Percentiles rank a stretch among this genome's conserved stretches.
Evolutionary conservation across 306 rosid species (phyloP).

Genomic region (Cicer chorassanicum): DNA sequence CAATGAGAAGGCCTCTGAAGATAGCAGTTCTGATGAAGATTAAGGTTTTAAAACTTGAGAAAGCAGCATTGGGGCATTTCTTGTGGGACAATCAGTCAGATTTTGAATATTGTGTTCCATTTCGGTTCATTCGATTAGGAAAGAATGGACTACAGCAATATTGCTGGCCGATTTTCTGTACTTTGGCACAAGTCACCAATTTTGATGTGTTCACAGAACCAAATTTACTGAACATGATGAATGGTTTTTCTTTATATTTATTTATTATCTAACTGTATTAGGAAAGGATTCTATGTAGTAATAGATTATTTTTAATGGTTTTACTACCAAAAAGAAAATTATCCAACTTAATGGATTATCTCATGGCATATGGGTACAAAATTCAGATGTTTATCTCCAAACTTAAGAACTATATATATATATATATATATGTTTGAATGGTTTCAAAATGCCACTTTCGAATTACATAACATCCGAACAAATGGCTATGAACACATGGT

Average conservation of each 20-base stretch:
- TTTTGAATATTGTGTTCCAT: constrained; percentile 16
- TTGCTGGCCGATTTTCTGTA: not conserved
- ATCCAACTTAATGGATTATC: not conserved
- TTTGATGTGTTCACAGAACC: not conserved
- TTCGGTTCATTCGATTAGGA: not conserved
- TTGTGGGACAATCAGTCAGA: constrained; percentile 12
- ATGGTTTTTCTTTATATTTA: not conserved
- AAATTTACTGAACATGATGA: constrained; percentile 20
- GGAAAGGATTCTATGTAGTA: not conserved
- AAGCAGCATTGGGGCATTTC: constrained; percentile 12
- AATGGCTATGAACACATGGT: no score
- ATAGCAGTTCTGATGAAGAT: constrained; percentile 56
- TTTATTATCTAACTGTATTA: not conserved
- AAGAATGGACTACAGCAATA: not conserved
- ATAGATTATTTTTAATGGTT: not conserved
- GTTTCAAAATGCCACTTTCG: no score
- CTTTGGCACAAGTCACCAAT: not conserved
- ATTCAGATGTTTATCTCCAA: no score
- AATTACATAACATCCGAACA: no score
- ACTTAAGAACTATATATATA: no score
- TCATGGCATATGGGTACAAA: no score
- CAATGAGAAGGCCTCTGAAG: constrained; percentile 57
- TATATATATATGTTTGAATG: no score
- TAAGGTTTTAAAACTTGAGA: constrained; percentile 41
- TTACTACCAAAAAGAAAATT: not conserved